Evolutionary conservation across 2,329 filamentous ascomycete species (phyloP).

Genomic region (Penicillium aurantiogriseum): DNA sequence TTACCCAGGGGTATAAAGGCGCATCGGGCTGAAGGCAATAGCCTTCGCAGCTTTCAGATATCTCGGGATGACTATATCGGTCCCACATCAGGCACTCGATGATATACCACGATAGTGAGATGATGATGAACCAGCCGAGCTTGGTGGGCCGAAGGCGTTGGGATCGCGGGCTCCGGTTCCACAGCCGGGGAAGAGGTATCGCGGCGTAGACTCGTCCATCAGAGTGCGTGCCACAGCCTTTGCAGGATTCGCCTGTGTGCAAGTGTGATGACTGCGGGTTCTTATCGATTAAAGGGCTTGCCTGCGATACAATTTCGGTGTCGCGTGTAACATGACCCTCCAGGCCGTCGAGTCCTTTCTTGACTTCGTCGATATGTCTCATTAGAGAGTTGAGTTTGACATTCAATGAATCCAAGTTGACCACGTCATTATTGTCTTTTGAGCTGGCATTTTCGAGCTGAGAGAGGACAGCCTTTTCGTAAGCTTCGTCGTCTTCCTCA

Average conservation of each 20-base stretch:
- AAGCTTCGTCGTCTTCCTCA: constrained; percentile 34
- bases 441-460: constrained; percentile 23
- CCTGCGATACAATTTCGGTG: constrained; percentile 15
- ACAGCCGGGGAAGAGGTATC: constrained; percentile 39
- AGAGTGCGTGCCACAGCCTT: constrained; percentile 24
- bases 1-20: constrained; percentile 55
- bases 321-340: constrained; percentile 38
- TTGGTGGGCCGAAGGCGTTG: constrained; percentile 36
- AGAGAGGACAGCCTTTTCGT: constrained; percentile 31
- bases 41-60: constrained; percentile 49
- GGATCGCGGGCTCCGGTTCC: constrained; percentile 31
- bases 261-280: constrained; percentile 6
- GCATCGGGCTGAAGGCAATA: constrained; percentile 53
- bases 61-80: constrained; percentile 52
- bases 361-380: constrained; percentile 43
- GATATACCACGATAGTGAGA: constrained; percentile 50
- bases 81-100: constrained; percentile 51
- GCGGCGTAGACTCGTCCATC: constrained; percentile 33
- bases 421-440: constrained; percentile 21
- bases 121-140: constrained; percentile 41
- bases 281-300: constrained; percentile 14
- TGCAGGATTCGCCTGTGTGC: constrained; percentile 19
- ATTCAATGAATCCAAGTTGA: constrained; percentile 39
- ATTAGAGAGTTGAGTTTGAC: constrained; percentile 42
- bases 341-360: constrained; percentile 39